Conservation (phyloP, 495 filamentous ascomycete species). For the Astrothelium subdiscretum region DNA sequence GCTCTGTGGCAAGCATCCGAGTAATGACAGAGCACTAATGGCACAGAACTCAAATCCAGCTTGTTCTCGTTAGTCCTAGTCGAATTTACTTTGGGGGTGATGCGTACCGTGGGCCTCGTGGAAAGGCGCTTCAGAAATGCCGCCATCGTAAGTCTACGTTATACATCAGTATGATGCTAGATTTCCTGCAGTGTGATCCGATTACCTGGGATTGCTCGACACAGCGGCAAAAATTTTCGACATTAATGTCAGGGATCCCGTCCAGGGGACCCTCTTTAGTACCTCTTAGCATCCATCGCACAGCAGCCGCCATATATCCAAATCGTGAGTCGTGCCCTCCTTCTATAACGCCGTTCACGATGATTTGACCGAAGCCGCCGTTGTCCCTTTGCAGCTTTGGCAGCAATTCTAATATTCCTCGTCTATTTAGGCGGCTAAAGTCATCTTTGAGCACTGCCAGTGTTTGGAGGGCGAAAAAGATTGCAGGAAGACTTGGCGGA, state of each 20-base stretch:
- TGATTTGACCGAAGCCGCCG: slow-evolving; percentile 82
- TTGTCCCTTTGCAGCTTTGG: slow-evolving; percentile 64
- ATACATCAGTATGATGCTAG: background rate
- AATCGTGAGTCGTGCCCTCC: slow-evolving; percentile 78
- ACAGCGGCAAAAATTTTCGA: slow-evolving; percentile 54
- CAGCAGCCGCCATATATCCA: slow-evolving; percentile 67
- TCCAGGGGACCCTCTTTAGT: slow-evolving; percentile 37
- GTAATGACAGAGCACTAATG: slow-evolving; percentile 58
- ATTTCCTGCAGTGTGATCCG: slow-evolving; percentile 2
- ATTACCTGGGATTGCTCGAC: slow-evolving; percentile 58
- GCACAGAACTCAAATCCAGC: slow-evolving; percentile 86
- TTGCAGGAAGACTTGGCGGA: slow-evolving; percentile 72
- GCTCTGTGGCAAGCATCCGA: slow-evolving; percentile 39
- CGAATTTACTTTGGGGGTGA: background rate
- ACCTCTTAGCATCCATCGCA: slow-evolving; percentile 72
- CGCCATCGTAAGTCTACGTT: slow-evolving; percentile 75
- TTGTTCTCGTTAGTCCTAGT: slow-evolving; percentile 20
- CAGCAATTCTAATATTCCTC: slow-evolving; percentile 60
- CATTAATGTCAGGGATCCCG: slow-evolving; percentile 61
- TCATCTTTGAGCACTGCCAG: slow-evolving; percentile 68
- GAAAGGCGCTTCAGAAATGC: slow-evolving; percentile 66
- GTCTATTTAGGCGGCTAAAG: slow-evolving; percentile 53
- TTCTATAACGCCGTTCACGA: slow-evolving; percentile 49
- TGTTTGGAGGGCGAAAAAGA: slow-evolving; percentile 71
- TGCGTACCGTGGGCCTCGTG: slow-evolving; percentile 79